Evolutionary conservation across 371 early-diverging fungal species (phyloP).

Genomic region (Mucor piriformis): DNA sequence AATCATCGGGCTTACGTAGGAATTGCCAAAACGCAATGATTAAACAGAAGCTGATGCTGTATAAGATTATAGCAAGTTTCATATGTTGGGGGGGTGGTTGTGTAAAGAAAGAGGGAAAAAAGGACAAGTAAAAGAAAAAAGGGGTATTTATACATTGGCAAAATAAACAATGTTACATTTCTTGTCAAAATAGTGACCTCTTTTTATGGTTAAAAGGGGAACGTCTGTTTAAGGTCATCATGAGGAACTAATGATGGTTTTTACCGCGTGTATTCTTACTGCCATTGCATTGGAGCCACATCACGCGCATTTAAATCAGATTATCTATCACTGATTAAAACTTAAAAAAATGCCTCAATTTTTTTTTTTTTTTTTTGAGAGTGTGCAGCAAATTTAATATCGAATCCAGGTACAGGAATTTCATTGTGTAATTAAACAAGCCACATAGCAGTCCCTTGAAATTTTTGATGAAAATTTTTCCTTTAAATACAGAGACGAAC

Average conservation of each 20-base stretch:
- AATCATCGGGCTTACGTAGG: not conserved
- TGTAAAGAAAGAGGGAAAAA: not conserved
- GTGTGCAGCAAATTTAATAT: not conserved
- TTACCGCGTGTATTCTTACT: not conserved
- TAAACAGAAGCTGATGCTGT: not conserved
- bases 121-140: not conserved
- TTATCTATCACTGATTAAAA: not conserved
- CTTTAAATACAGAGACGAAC: not conserved
- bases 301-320: not conserved
- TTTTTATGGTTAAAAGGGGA: not conserved
- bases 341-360: not conserved
- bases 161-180: constrained; percentile 8
- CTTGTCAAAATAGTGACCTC: constrained; percentile 21
- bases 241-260: not conserved
- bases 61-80: constrained; percentile 2
- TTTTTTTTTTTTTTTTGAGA: constrained; percentile 5
- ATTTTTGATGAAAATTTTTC: constrained; percentile 6
- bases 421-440: constrained; percentile 1
- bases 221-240: not conserved
- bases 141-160: not conserved
- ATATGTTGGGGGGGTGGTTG: no score
- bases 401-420: constrained; percentile 1
- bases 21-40: constrained; percentile 7
- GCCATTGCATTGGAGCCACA: not conserved
- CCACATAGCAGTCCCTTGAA: constrained; percentile 4